Conservation (phyloP, 805 yeast species). For the Suhomyces prunicola region DNA sequence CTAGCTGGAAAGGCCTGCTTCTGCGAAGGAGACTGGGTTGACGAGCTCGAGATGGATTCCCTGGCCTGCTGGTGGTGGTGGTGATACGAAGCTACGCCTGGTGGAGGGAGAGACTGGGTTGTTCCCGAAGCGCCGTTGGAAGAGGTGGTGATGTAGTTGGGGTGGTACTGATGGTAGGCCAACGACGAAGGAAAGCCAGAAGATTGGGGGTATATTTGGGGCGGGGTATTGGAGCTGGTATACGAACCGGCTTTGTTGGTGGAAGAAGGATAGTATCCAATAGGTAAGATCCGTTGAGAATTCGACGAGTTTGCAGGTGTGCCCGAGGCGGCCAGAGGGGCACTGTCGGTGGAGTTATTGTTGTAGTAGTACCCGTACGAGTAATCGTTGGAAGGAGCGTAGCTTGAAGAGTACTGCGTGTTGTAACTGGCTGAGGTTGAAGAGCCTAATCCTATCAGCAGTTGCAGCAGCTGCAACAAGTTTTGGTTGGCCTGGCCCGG, state of each 20-base stretch:
- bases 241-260: not conserved
- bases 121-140: not conserved
- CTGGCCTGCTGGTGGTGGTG: slow-evolving; percentile 1
- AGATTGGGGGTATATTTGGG: not conserved
- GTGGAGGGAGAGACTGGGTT: not conserved
- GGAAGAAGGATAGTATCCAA: slow-evolving; percentile 3
- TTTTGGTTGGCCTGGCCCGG: not conserved
- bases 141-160: slow-evolving; percentile 6
- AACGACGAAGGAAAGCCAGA: slow-evolving; percentile 1
- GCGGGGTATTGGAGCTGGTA: not conserved
- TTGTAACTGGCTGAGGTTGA: not conserved
- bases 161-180: slow-evolving; percentile 3
- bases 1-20: slow-evolving; percentile 3
- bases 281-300: not conserved
- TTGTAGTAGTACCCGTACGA: slow-evolving; percentile 9
- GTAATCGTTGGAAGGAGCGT: slow-evolving; percentile 7
- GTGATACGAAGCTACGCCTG: not conserved
- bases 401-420: slow-evolving; percentile 1
- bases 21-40: not conserved
- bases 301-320: slow-evolving; percentile 1
- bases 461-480: not conserved
- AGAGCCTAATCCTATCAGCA: not conserved
- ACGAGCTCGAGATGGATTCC: not conserved
- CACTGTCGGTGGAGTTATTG: not conserved
- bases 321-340: not conserved